A percentile compares a stretch with the other conserved stretches of the same genome.
phyloP scores from a whole-genome alignment of 805 yeast species.

The Candida jianshihensis region DNA sequence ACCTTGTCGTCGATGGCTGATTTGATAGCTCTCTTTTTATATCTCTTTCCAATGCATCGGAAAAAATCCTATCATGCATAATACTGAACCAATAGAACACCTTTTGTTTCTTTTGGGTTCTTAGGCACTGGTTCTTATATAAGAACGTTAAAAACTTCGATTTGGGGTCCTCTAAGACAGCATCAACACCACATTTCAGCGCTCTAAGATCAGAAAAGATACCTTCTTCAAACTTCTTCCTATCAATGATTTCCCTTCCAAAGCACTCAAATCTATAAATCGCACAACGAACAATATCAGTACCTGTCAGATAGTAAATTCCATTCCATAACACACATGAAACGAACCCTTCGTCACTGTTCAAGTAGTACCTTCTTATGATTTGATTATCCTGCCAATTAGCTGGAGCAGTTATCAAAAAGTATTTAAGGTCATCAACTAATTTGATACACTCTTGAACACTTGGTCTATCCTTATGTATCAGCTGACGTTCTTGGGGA shows the following conservation, averaged over 20 bases:
- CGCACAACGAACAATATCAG: conserved; percentile 90
- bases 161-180: conserved; percentile 80
- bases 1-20: conserved; percentile 64
- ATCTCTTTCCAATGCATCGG: conserved; percentile 91
- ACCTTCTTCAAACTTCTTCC: conserved; percentile 96
- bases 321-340: conserved; percentile 90
- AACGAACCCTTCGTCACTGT: conserved; percentile 87
- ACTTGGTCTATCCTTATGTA: conserved; percentile 10
- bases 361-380: conserved; percentile 76
- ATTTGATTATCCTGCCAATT: conserved; percentile 88
- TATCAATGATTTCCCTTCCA: conserved; percentile 77
- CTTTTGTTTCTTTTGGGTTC: conserved; percentile 95
- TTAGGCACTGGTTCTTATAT: conserved; percentile 76
- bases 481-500: neutral
- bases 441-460: conserved; percentile 50
- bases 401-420: conserved; percentile 89
- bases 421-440: conserved; percentile 76
- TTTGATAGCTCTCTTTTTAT: conserved; percentile 63
- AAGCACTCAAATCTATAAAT: conserved; percentile 84
- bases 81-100: conserved; percentile 96
- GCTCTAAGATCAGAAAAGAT: conserved; percentile 85
- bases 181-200: conserved; percentile 80
- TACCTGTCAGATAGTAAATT: conserved; percentile 85
- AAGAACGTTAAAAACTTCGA: conserved; percentile 79
- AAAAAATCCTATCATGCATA: conserved; percentile 85